These are phyloP conservation scores for Aspergillus campestris DNA, from an alignment of 495 filamentous ascomycete species.

Conservation along the genomic window DNA sequence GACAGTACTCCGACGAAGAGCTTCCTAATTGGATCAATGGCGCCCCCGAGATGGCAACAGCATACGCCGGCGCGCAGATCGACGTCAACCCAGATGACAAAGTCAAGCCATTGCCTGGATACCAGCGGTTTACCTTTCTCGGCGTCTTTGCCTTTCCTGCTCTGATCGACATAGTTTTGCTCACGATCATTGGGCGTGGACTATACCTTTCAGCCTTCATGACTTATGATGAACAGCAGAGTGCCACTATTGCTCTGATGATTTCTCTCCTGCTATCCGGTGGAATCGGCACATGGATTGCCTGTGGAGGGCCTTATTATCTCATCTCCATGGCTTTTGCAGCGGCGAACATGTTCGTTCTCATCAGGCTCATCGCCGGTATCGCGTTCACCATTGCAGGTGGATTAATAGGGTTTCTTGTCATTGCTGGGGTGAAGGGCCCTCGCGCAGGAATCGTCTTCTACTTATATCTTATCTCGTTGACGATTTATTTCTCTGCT, in stretches of 20 bases:
- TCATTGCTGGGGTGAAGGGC: constrained; percentile 30
- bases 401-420: constrained; percentile 43
- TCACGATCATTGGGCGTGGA: constrained; percentile 49
- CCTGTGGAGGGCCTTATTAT: constrained; percentile 51
- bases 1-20: constrained; percentile 39
- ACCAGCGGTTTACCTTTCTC: constrained; percentile 48
- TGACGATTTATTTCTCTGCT: constrained; percentile 43
- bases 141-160: constrained; percentile 55
- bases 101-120: constrained; percentile 34
- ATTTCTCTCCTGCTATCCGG: constrained; percentile 47
- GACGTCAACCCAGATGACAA: constrained; percentile 46
- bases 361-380: constrained; percentile 50
- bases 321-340: constrained; percentile 52
- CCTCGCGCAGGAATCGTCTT: constrained; percentile 39
- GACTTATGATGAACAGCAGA: constrained; percentile 38
- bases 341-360: constrained; percentile 52
- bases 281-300: constrained; percentile 52
- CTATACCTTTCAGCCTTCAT: constrained; percentile 50
- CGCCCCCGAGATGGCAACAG: constrained; percentile 41
- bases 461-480: constrained; percentile 39
- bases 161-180: constrained; percentile 49
- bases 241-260: constrained; percentile 50
- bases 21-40: constrained; percentile 46
- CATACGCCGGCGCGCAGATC: constrained; percentile 46
- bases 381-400: constrained; percentile 43